A percentile compares a stretch with the other conserved stretches of the same genome.
Evolutionary conservation across 345 rosid species (phyloP).

Genomic region (Euclidium syriacum): DNA sequence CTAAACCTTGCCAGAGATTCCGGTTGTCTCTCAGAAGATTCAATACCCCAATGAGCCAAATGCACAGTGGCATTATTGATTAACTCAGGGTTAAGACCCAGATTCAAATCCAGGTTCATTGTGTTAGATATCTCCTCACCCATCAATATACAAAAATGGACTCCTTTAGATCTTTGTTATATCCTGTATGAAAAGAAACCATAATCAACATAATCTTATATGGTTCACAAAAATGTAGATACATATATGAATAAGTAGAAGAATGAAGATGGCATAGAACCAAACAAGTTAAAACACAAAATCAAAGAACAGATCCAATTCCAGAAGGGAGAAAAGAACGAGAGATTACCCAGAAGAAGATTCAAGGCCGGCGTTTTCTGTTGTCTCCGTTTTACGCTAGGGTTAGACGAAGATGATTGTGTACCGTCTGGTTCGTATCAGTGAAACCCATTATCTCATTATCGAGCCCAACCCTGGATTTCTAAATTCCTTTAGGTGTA

Average conservation of each 20-base stretch:
- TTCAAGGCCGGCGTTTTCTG: too few relatives aligned
- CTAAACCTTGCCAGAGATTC: slow-evolving; percentile 47
- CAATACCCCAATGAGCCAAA: slow-evolving; percentile 38
- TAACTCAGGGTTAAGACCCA: slow-evolving; percentile 68
- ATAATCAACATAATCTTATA: neutral
- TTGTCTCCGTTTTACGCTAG: too few relatives aligned
- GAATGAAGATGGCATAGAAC: neutral
- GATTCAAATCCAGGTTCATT: slow-evolving; percentile 91
- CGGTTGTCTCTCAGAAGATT: slow-evolving; percentile 35
- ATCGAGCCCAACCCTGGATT: neutral
- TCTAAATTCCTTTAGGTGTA: neutral
- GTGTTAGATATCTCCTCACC: slow-evolving; percentile 56
- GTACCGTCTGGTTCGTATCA: neutral
- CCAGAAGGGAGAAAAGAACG: neutral
- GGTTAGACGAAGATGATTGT: neutral
- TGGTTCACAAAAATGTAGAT: too few relatives aligned
- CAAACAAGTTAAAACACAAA: neutral
- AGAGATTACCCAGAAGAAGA: slow-evolving; percentile 1
- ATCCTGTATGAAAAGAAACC: slow-evolving; percentile 12
- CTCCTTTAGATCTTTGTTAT: neutral
- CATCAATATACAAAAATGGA: slow-evolving; percentile 31
- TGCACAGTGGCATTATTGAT: slow-evolving; percentile 8
- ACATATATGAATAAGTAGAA: too few relatives aligned
- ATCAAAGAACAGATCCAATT: neutral
- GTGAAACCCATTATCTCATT: neutral